A percentile compares a stretch with the other conserved stretches of the same genome.
phyloP scores from a whole-genome alignment of 2,329 filamentous ascomycete species.

The Penicillium decumbens region DNA sequence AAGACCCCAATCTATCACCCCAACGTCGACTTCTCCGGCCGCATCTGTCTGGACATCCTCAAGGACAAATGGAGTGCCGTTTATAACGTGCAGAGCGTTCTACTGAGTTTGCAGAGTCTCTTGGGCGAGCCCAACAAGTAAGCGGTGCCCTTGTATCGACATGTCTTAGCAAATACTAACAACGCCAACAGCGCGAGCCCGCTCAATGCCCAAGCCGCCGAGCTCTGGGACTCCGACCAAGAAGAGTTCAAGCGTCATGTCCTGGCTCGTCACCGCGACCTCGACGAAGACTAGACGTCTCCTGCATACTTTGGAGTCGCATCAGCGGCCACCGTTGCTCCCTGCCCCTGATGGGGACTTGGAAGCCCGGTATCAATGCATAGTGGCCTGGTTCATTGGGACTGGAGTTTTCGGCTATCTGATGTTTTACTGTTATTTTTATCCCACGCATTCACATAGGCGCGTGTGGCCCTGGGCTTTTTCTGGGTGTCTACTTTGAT shows the following conservation, averaged over 20 bases:
- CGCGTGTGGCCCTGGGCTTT: conserved; percentile 4
- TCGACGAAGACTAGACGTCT: conserved; percentile 44
- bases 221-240: conserved; percentile 87
- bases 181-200: conserved; percentile 67
- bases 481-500: background rate
- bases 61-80: conserved; percentile 99
- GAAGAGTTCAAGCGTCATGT: conserved; percentile 78
- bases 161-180: background rate
- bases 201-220: conserved; percentile 90
- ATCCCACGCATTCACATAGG: conserved; percentile 13
- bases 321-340: conserved; percentile 13
- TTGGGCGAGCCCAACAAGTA: conserved; percentile 98
- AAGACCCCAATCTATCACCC: conserved; percentile 99
- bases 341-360: background rate
- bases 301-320: conserved; percentile 8
- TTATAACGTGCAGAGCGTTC: conserved; percentile 90
- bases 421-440: conserved; percentile 13
- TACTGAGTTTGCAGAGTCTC: conserved; percentile 89
- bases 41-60: conserved; percentile 95
- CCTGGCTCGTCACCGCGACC: conserved; percentile 58
- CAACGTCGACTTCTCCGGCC: conserved; percentile 94
- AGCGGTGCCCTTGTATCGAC: conserved; percentile 30
- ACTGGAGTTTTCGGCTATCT: conserved; percentile 18
- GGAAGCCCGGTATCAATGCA: conserved; percentile 18
- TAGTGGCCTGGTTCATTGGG: conserved; percentile 18